Evolutionary conservation across 495 filamentous ascomycete genomes (phyloP).

Genomic region (Aspergillus bridgeri): DNA sequence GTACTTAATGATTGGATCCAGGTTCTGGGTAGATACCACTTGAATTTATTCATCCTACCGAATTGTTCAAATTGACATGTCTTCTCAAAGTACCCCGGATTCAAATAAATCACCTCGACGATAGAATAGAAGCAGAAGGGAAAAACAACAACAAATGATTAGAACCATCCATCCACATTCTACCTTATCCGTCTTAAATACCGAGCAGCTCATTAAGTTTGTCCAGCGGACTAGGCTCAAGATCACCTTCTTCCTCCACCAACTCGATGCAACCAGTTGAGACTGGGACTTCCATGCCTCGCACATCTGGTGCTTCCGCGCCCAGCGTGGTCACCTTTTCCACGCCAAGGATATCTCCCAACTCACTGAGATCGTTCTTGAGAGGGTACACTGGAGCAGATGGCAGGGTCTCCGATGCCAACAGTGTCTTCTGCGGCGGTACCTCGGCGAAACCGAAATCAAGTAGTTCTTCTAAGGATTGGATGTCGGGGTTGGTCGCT

Average conservation of each 20-base stretch:
- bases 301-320: background rate
- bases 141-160: no score
- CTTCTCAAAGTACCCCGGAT: no score
- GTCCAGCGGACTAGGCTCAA: constrained; percentile 30
- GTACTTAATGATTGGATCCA: no score
- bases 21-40: background rate
- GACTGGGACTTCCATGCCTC: background rate
- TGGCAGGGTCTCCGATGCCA: background rate
- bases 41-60: no score
- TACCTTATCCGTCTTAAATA: background rate
- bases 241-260: constrained; percentile 24
- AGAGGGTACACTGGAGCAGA: background rate
- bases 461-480: constrained; percentile 18
- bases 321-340: background rate
- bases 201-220: constrained; percentile 22
- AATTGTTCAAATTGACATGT: no score
- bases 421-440: background rate
- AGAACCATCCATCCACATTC: no score
- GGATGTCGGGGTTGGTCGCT: background rate
- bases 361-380: background rate
- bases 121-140: no score
- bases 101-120: no score
- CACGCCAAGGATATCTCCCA: background rate
- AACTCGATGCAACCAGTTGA: constrained; percentile 16
- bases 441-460: constrained; percentile 17